Percentiles rank a stretch among this genome's conserved stretches.
Evolutionary conservation across 2,329 filamentous ascomycete genomes (phyloP).

Genomic region (Pseudogymnoascus sp.): DNA sequence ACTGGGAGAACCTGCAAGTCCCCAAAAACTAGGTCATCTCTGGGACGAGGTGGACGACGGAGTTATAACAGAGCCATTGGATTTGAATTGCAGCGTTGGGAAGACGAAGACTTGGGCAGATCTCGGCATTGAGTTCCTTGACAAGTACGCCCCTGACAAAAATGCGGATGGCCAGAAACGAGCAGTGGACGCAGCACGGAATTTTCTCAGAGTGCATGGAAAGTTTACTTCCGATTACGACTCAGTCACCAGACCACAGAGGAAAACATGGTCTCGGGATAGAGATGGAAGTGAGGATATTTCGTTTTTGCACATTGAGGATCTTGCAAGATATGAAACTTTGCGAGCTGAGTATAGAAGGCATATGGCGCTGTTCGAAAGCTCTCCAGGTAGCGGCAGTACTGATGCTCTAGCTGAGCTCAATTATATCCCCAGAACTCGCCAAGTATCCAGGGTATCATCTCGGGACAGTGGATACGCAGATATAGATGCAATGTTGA

Average conservation of each 20-base stretch:
- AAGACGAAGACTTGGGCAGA: not conserved
- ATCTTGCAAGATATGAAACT: slow-evolving; percentile 2
- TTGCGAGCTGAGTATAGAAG: not conserved
- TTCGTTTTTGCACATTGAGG: not conserved
- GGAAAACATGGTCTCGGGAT: not conserved
- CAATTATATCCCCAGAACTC: not conserved
- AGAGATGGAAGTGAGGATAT: slow-evolving; percentile 1
- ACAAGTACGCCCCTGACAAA: not conserved
- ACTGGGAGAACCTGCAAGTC: not conserved
- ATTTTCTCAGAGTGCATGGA: slow-evolving; percentile 14
- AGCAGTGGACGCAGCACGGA: slow-evolving; percentile 9
- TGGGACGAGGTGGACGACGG: not conserved
- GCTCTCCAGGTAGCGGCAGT: not conserved
- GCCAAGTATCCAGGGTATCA: not conserved
- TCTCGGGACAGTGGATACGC: not conserved
- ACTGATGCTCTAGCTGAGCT: not conserved
- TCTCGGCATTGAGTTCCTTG: not conserved
- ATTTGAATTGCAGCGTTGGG: not conserved
- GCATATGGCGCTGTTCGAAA: not conserved
- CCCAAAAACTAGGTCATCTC: not conserved
- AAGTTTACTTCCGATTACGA: not conserved
- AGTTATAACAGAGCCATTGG: not conserved
- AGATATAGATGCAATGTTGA: not conserved
- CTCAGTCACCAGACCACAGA: not conserved
- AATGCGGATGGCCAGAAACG: not conserved